A percentile compares a stretch with the other conserved stretches of the same genome.
phyloP scores from a whole-genome alignment of 495 filamentous ascomycete genomes.

The Penicillium cinerascens region DNA sequence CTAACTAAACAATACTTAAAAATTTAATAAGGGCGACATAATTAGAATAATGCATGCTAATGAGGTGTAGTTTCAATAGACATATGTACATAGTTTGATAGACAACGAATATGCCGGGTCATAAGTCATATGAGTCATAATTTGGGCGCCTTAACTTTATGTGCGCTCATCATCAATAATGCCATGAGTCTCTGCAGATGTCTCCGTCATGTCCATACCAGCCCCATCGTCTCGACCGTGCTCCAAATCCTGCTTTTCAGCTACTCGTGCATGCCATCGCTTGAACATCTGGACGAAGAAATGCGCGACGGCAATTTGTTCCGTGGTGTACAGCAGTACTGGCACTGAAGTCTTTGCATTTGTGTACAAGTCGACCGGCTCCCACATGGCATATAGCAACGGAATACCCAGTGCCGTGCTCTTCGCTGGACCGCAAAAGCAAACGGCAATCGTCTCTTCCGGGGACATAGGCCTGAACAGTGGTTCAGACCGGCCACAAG shows the following conservation, averaged over 20 bases:
- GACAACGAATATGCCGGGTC: neutral
- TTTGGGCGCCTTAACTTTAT: conserved; percentile 2
- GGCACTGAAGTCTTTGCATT: conserved; percentile 53
- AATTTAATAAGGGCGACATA: no score
- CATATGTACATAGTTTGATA: no score
- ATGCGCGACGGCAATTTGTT: conserved; percentile 55
- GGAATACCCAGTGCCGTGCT: conserved; percentile 54
- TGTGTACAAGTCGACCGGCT: conserved; percentile 43
- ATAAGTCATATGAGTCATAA: neutral
- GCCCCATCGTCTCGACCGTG: neutral
- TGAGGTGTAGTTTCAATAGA: no score
- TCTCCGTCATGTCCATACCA: conserved; percentile 10
- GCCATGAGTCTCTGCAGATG: neutral
- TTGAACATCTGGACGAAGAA: conserved; percentile 51
- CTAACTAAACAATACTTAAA: no score
- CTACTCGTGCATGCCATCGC: conserved; percentile 39
- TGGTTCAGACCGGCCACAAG: conserved; percentile 17
- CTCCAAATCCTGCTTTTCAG: conserved; percentile 25
- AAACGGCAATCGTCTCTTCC: conserved; percentile 51
- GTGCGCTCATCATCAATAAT: neutral
- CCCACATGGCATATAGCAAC: conserved; percentile 53
- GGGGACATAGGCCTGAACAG: conserved; percentile 39
- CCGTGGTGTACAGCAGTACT: conserved; percentile 53
- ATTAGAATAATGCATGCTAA: no score
- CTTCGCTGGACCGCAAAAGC: conserved; percentile 56